Evolutionary conservation across 2,329 filamentous ascomycete species (phyloP).

Genomic region (Fusarium anthophilum): DNA sequence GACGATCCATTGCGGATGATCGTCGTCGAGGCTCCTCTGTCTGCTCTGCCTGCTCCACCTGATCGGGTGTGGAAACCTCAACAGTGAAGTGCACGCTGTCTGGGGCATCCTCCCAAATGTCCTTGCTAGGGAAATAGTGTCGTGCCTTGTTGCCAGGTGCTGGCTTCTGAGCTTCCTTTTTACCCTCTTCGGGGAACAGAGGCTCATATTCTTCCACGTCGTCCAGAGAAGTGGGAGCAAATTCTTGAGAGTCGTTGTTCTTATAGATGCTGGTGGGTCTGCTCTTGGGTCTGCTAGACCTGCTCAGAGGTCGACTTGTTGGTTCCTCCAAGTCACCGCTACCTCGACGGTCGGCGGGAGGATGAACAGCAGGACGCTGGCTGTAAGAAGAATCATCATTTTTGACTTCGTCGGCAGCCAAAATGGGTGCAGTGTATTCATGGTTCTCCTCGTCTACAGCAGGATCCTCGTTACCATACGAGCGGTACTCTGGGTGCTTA

Average conservation of each 20-base stretch:
- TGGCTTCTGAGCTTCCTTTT: slow-evolving; percentile 56
- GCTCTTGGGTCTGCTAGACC: slow-evolving; percentile 50
- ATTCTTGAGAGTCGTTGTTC: slow-evolving; percentile 59
- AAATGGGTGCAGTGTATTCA: slow-evolving; percentile 78
- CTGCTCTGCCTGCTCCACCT: slow-evolving; percentile 49
- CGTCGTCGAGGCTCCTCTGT: slow-evolving; percentile 52
- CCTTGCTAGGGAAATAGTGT: slow-evolving; percentile 87
- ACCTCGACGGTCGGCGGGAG: slow-evolving; percentile 70
- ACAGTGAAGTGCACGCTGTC: slow-evolving; percentile 82
- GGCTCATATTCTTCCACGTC: slow-evolving; percentile 96
- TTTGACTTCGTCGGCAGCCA: slow-evolving; percentile 87
- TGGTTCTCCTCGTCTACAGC: slow-evolving; percentile 67
- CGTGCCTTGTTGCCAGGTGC: slow-evolving; percentile 62
- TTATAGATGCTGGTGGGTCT: slow-evolving; percentile 66
- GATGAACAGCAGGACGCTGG: slow-evolving; percentile 84
- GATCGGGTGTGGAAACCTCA: slow-evolving; percentile 82
- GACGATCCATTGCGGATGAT: slow-evolving; percentile 46
- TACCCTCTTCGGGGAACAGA: slow-evolving; percentile 83
- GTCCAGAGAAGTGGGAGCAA: slow-evolving; percentile 77
- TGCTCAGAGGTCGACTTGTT: slow-evolving; percentile 70
- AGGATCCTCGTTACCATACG: slow-evolving; percentile 52
- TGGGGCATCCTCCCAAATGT: slow-evolving; percentile 97
- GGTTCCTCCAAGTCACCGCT: slow-evolving; percentile 66
- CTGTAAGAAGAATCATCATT: slow-evolving; percentile 75
- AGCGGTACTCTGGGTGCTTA: slow-evolving; percentile 50